Base-by-base conservation (phyloP, 305 asterid species). In the Fraxinus angustifolia region DNA sequence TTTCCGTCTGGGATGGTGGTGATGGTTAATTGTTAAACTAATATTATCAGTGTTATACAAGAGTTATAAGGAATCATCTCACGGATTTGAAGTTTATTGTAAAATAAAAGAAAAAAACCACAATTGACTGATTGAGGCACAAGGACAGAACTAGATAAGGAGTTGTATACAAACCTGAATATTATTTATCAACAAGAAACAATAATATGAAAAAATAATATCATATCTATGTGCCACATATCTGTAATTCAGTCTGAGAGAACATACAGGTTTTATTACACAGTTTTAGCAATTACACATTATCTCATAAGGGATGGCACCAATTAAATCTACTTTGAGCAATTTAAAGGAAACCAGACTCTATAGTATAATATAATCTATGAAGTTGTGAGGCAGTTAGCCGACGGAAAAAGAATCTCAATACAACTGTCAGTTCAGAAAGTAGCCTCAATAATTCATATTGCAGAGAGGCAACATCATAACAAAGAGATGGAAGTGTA, bases 401-500 rank as follows among this genome's bases (percentile, higher is more conserved):
- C 65, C 8, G 26, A 16, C 7, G 7, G 21, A 48, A 48, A 53
- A 53, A 11, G 31, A 19, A 60, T 45, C 36, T 75, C 1, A 40
- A 75, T 16, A 72, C 17, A 42, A 79, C 31, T 28, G 31, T 8
- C 2, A 31, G 38, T 3, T 21, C 28, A 16, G 33, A 71, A 45
- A 31, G 17, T 19, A 26, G 33, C 36, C 40, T 48, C 58, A 35
- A 23, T 31, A 10, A 34, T 33, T 36, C 62, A 58, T 60, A 73
- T 12, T 62, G 77, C 53, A 73, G 17, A 84, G 48, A 78, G 50
- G 38, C 56, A 72, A 58, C 60, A 76, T 45, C 34, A 76, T n/a
- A 71, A 50, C 72, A 3, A 80, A n/a, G 79, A 82, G 85, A 70
- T 50, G 21, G 40, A 53, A 85, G 68, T 50, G 56, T 53, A 81